Evolutionary conservation across 2,329 filamentous ascomycete genomes (phyloP).

Genomic region (Cladosporium sp.): DNA sequence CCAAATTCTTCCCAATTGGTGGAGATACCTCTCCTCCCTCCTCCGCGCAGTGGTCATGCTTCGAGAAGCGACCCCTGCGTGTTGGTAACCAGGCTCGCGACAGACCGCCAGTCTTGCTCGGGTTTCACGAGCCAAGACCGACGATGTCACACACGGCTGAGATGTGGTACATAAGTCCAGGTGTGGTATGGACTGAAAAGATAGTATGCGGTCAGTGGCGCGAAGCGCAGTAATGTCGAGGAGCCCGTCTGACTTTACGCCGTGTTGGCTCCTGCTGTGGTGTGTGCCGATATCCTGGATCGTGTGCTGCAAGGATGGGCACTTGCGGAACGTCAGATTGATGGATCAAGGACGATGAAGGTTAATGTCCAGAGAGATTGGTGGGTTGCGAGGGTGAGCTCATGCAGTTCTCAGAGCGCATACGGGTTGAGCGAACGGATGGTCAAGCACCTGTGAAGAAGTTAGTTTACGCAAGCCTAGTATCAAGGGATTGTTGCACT

Average conservation of each 20-base stretch:
- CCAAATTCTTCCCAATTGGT: neutral
- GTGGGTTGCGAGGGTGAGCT: neutral
- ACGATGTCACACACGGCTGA: neutral
- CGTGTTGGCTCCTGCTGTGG: constrained; percentile 21
- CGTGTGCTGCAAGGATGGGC: constrained; percentile 23
- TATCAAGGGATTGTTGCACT: constrained; percentile 51
- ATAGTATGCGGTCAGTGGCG: constrained; percentile 28
- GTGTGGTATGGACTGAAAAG: constrained; percentile 17
- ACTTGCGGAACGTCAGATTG: constrained; percentile 12
- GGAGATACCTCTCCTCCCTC: neutral
- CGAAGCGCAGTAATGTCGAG: constrained; percentile 9
- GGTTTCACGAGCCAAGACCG: neutral
- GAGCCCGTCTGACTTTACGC: constrained; percentile 22
- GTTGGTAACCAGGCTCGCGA: neutral
- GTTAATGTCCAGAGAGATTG: neutral
- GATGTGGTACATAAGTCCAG: neutral
- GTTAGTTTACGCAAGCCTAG: constrained; percentile 9
- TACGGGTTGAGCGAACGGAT: constrained; percentile 81
- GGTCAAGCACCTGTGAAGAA: constrained; percentile 67
- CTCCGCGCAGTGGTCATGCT: neutral
- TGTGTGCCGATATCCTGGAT: constrained; percentile 22
- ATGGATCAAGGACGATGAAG: neutral
- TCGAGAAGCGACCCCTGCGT: neutral
- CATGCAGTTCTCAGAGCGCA: constrained; percentile 49
- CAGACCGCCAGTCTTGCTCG: neutral